These are phyloP conservation scores for Amoebophrya sp. DNA, from an alignment of 169 alveolate genomes.

Conservation along the genomic window DNA sequence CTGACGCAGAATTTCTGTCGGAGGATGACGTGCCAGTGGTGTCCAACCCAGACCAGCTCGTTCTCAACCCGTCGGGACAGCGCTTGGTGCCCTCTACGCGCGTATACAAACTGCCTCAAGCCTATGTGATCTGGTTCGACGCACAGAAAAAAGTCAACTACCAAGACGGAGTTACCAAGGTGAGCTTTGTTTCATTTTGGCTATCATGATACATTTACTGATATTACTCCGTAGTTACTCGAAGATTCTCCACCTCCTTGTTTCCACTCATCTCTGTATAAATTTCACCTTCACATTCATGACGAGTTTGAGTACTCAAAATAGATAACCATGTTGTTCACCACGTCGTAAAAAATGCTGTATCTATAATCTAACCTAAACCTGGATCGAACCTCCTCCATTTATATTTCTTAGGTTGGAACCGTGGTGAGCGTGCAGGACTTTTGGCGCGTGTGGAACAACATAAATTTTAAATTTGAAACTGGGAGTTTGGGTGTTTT, in stretches of 20 bases:
- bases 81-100: background rate
- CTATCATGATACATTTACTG: too few species aligned
- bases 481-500: background rate
- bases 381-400: too few species aligned
- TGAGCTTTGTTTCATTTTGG: too few species aligned
- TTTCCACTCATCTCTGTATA: too few species aligned
- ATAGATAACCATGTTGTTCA: too few species aligned
- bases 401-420: too few species aligned
- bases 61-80: background rate
- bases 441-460: background rate
- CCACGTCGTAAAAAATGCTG: too few species aligned
- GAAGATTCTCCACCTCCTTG: too few species aligned
- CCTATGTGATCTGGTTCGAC: background rate
- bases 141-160: background rate
- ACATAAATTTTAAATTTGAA: background rate
- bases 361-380: too few species aligned
- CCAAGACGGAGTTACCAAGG: background rate
- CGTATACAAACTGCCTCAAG: background rate
- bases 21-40: background rate
- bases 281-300: too few species aligned
- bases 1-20: background rate
- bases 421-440: background rate
- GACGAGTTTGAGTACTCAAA: too few species aligned
- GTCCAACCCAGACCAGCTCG: background rate
- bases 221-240: too few species aligned